Conservation (phyloP, 306 rosid genomes). For the Gillenia trifoliata region DNA sequence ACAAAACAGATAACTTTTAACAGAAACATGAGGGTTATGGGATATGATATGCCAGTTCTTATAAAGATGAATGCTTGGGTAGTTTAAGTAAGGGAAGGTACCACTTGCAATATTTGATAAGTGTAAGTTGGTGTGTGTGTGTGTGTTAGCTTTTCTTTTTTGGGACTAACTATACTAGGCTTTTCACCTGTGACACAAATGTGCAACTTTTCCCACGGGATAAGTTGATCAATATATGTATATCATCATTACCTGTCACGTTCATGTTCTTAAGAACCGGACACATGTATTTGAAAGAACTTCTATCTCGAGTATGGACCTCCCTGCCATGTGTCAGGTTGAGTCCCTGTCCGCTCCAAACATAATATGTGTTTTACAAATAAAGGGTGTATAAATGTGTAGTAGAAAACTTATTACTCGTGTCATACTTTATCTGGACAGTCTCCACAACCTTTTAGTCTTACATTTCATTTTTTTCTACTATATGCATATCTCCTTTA, state of each 20-base stretch:
- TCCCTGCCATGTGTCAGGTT: not conserved
- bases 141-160: not conserved
- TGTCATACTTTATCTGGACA: not conserved
- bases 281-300: not conserved
- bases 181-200: not conserved
- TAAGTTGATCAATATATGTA: not conserved
- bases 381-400: not conserved
- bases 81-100: not conserved
- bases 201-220: not conserved
- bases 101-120: not conserved
- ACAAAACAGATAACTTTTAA: not conserved
- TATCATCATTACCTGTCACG: not conserved
- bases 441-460: too few relatives aligned
- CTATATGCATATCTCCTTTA: not conserved
- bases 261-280: not conserved
- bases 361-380: not conserved
- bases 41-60: not conserved
- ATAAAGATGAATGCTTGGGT: not conserved
- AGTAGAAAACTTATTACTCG: not conserved
- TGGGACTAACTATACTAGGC: not conserved
- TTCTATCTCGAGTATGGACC: not conserved
- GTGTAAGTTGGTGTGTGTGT: not conserved
- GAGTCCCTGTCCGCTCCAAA: not conserved
- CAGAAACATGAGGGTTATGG: not conserved
- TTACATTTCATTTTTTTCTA: too few relatives aligned